A percentile compares a stretch with the other conserved stretches of the same genome.
These are phyloP conservation scores for Mediolabrus comicus DNA, from an alignment of 108 stramenopile species.

Conservation along the genomic window DNA sequence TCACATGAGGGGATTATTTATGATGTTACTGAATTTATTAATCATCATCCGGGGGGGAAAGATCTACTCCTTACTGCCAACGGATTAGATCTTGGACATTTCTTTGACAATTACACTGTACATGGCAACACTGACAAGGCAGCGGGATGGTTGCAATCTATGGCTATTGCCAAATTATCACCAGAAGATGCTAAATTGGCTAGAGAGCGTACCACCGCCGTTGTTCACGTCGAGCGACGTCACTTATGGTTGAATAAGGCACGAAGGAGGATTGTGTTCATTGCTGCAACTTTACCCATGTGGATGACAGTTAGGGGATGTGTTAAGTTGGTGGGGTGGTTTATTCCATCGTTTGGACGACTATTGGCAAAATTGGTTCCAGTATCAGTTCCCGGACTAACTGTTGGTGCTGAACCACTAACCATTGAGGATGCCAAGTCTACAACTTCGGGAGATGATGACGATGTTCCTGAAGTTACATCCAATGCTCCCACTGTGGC, in stretches of 20 bases:
- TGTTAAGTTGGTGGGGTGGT: conserved; percentile 36
- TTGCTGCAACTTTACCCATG: conserved; percentile 44
- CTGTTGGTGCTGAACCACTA: conserved; percentile 49
- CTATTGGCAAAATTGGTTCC: conserved; percentile 39
- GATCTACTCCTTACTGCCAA: conserved; percentile 34
- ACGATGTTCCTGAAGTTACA: background rate
- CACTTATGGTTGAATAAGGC: conserved; percentile 22
- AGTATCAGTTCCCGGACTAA: conserved; percentile 47
- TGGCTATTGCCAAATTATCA: conserved; percentile 46
- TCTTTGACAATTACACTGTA: conserved; percentile 54
- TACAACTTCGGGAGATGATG: background rate
- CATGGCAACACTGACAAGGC: conserved; percentile 49
- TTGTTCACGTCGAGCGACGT: conserved; percentile 40
- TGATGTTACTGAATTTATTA: conserved; percentile 56
- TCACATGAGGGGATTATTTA: conserved; percentile 56
- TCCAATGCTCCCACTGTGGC: conserved; percentile 42
- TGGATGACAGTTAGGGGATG: conserved; percentile 47
- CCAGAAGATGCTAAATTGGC: conserved; percentile 24
- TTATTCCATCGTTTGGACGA: conserved; percentile 24
- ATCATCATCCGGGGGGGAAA: conserved; percentile 54
- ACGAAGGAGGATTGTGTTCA: conserved; percentile 32
- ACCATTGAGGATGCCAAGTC: background rate
- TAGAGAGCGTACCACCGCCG: conserved; percentile 12
- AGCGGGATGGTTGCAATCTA: conserved; percentile 40
- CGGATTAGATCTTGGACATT: conserved; percentile 51